These are phyloP conservation scores for Bryoglossum gracile DNA, from an alignment of 495 filamentous ascomycete species.

Conservation along the genomic window DNA sequence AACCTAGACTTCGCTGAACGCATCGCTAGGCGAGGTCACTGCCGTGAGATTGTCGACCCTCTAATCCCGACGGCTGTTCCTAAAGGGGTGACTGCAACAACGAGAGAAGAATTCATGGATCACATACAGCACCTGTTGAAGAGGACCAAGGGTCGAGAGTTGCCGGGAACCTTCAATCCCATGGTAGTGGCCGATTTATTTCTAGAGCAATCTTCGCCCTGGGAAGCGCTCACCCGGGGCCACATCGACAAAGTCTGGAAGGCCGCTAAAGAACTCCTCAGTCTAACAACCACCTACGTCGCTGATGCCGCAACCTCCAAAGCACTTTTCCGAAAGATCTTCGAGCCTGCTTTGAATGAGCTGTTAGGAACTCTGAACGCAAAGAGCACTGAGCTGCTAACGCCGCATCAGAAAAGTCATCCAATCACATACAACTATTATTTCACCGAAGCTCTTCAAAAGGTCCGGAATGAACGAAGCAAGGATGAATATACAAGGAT, in stretches of 20 bases:
- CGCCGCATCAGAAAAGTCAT: slow-evolving; percentile 25
- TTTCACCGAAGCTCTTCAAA: slow-evolving; percentile 38
- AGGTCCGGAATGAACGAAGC: slow-evolving; percentile 22
- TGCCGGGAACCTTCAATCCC: slow-evolving; percentile 46
- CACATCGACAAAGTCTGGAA: slow-evolving; percentile 33
- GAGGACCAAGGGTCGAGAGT: slow-evolving; percentile 36
- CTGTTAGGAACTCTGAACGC: slow-evolving; percentile 23
- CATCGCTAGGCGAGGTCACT: slow-evolving; percentile 41
- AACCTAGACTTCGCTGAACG: slow-evolving; percentile 48
- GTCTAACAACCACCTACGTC: slow-evolving; percentile 27
- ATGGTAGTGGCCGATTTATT: slow-evolving; percentile 45
- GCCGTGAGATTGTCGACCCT: slow-evolving; percentile 27
- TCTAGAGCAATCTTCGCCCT: slow-evolving; percentile 38
- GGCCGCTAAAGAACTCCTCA: slow-evolving; percentile 33
- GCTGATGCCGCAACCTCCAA: slow-evolving; percentile 33
- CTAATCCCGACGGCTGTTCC: slow-evolving; percentile 7
- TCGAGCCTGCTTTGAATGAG: slow-evolving; percentile 31
- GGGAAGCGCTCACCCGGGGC: slow-evolving; percentile 34
- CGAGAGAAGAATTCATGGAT: slow-evolving; percentile 32
- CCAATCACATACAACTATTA: slow-evolving; percentile 46
- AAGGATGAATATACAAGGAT: slow-evolving; percentile 21
- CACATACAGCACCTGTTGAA: slow-evolving; percentile 34
- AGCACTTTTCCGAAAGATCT: slow-evolving; percentile 32
- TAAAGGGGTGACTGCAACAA: slow-evolving; percentile 22
- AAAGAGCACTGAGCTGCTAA: slow-evolving; percentile 23